Base-by-base conservation (phyloP, 2,329 filamentous ascomycete species). In the Parafenestella ontariensis region DNA sequence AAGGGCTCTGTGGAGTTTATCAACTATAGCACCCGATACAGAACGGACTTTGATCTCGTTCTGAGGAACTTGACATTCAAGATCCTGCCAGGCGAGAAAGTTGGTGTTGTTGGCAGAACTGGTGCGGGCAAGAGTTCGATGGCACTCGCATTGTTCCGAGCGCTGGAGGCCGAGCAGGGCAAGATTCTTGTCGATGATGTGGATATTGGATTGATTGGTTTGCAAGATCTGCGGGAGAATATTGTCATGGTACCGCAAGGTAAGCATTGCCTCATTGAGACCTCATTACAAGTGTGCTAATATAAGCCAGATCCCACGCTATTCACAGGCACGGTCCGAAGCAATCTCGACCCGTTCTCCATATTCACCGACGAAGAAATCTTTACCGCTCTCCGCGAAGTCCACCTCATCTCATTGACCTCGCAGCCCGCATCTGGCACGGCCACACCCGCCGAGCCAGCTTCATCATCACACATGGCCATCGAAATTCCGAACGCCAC, bases 91-190 rank as follows among this genome's bases (percentile, higher is more conserved):
- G 87, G 86, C 28, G 92, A 99, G 77, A 97, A 97, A 81, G 91
- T 99, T 17, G 95, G 95, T 53, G 96, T 99, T 52, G 95, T 98
- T 26, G 95, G 95, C 49, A 87, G 95, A 56, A 99, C 95, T 0
- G 95, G 95, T 57, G 95, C 95, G 4, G 95, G 95, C 53, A 99
- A 99, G 83, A 97, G 92, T 72, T 98, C 95, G 3, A 82, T 99
- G 48, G 93, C 95, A 0, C 82, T 98, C 56, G 94, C 95, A 4
- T 83, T 99, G 23, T 98, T 99, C 86, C 88, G 95, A 52, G 92
- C 92, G 1, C 82, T 99, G 2, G 95, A 99, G 76, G 92, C 95
- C 0, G 92, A 96, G 67, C 84, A 86, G 62, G 95, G 95, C 66
- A 91, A 89, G 73, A 96, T 99, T 58, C 71, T 96, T 18, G 91